Evolutionary conservation across 1,284 basidiomycete genomes (phyloP).

Genomic region (Pholiota adiposa): DNA sequence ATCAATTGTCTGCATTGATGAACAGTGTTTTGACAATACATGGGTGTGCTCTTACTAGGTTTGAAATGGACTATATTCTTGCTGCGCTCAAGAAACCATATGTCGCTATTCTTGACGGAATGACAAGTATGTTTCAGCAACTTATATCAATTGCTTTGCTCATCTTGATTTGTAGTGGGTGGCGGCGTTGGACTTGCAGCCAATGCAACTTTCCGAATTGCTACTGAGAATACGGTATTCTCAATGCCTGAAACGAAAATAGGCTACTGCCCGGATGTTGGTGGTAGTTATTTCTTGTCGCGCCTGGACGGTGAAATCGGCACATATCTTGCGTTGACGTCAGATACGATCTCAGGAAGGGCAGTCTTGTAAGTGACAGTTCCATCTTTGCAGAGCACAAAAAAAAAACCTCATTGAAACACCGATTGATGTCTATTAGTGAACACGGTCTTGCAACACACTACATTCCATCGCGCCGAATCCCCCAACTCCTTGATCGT

Average conservation of each 20-base stretch:
- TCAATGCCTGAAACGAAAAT: constrained; percentile 99
- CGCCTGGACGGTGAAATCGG: constrained; percentile 92
- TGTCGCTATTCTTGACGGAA: constrained; percentile 88
- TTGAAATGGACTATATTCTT: constrained; percentile 87
- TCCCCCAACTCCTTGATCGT: constrained; percentile 69
- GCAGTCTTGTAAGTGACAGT: constrained; percentile 75
- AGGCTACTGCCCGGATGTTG: constrained; percentile 90
- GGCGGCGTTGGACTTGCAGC: constrained; percentile 92
- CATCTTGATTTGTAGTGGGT: constrained; percentile 69
- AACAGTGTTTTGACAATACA: background rate
- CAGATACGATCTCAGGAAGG: constrained; percentile 73
- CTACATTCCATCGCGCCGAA: constrained; percentile 77
- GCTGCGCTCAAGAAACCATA: constrained; percentile 86
- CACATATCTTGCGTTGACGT: constrained; percentile 93
- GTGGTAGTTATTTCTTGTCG: constrained; percentile 89
- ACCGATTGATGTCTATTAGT: constrained; percentile 42
- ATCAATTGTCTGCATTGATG: constrained; percentile 4
- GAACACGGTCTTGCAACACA: constrained; percentile 93
- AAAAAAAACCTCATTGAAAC: constrained; percentile 1
- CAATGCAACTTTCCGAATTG: constrained; percentile 91
- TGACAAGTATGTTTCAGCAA: constrained; percentile 71
- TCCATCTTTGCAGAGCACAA: constrained; percentile 6
- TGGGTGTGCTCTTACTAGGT: constrained; percentile 49
- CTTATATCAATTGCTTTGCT: constrained; percentile 17
- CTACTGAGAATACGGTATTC: constrained; percentile 90